Base-by-base conservation (phyloP, 495 filamentous ascomycete species). In the Lophiotrema nucula region DNA sequence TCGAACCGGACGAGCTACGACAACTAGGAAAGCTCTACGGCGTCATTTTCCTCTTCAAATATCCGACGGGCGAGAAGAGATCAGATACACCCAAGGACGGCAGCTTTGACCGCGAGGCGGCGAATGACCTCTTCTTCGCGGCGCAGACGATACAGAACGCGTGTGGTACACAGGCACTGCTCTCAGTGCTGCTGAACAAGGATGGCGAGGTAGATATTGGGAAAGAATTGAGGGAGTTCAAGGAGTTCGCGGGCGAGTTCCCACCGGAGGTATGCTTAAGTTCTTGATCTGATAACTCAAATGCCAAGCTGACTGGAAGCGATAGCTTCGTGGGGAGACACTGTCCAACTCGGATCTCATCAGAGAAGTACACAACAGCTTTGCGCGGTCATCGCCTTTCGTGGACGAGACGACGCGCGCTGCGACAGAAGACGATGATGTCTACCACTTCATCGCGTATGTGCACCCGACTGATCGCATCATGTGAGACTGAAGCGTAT, bases 1-100 rank as follows among this genome's bases (percentile, higher is more conserved):
- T 99, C 49, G 95, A 97, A 71, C 78, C 90, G 11, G 83, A 88
- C 52, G 82, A 79, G 45, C 86, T 99, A 46, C 83, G 82, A 13
- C 81, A 88, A 55, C 78, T 42, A 27, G 86, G 88, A 60, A 88
- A 90, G 38, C 82, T 96, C 60, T 96, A 97, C 76, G 93, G 93
- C 70, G 91, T 97, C 61, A 97, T 99, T 70, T 97, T 99, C 76
- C 90, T 99, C 70, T 99, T 99, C 84, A 97, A 96, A 78, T 99
- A 88, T 76, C 89, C 87, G 21, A 88, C 87, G 39, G 87, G 88
- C 70, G 77, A 83, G 53, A 82, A 81, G 49, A 68, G 74, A 37
- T 72, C 76, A 53, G 80, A 85, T 53, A 79, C 81, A 19, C 87
- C 88, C 37, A 71, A 77, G 35, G 88, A 96, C 70, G 92, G 93